phyloP scores from a whole-genome alignment of 768 basidiomycete genomes.

The Calocera cornea region DNA sequence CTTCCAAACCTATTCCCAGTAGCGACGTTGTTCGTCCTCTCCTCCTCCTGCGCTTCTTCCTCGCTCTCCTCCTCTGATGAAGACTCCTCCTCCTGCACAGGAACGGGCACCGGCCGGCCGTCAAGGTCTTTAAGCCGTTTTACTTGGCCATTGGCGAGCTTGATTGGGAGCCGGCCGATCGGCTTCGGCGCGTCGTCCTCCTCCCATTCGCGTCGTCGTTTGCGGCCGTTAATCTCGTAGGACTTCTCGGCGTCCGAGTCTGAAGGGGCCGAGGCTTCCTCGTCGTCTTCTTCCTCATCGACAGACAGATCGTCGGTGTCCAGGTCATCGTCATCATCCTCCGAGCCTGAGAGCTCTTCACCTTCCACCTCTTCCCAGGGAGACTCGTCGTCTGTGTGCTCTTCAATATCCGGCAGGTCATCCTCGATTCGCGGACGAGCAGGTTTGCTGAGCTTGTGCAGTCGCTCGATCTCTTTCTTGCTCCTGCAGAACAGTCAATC shows the following conservation, averaged over 20 bases:
- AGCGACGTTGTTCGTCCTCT: conserved; percentile 48
- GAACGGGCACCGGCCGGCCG: conserved; percentile 33
- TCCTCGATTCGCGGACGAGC: conserved; percentile 35
- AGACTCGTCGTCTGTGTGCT: conserved; percentile 45
- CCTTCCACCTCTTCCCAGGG: conserved; percentile 27
- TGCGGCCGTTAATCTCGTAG: conserved; percentile 54
- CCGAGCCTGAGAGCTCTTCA: conserved; percentile 14
- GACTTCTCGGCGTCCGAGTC: conserved; percentile 61
- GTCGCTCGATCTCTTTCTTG: conserved; percentile 63
- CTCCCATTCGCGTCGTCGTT: conserved; percentile 34
- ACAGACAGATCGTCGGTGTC: neutral
- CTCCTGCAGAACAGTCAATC: conserved; percentile 41
- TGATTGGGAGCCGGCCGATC: conserved; percentile 66
- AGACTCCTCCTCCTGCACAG: conserved; percentile 24
- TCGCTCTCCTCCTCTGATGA: conserved; percentile 15
- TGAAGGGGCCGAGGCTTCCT: conserved; percentile 14
- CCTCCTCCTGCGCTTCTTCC: conserved; percentile 10
- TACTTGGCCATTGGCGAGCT: conserved; percentile 67
- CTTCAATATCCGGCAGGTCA: conserved; percentile 56
- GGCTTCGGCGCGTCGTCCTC: conserved; percentile 34
- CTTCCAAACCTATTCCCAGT: conserved; percentile 85
- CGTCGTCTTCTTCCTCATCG: conserved; percentile 3
- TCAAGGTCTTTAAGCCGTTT: conserved; percentile 24
- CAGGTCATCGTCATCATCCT: conserved; percentile 22
- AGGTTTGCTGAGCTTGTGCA: conserved; percentile 55